Conservation (phyloP, 176 grass and related monocot genomes). For the Puccinellia tenuiflora region DNA sequence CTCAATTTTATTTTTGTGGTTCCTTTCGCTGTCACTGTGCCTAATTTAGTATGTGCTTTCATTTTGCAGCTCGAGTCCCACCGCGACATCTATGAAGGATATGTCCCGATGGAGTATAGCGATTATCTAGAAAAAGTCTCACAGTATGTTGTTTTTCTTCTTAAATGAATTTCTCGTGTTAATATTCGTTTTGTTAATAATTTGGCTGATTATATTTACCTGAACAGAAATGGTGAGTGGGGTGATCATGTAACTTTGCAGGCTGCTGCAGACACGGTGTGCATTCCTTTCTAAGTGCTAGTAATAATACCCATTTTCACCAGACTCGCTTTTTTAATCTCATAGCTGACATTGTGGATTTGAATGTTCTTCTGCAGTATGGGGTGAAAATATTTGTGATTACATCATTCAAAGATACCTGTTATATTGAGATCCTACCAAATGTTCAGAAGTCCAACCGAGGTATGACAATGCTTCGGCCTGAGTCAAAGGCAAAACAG, state of each 20-base stretch:
- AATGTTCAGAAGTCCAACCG: slow-evolving; percentile 54
- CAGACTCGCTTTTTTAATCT: not conserved
- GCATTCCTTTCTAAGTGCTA: not conserved
- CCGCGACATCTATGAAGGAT: slow-evolving; percentile 56
- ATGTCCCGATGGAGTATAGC: slow-evolving; percentile 58
- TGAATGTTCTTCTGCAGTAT: slow-evolving; percentile 45
- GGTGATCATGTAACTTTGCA: slow-evolving; percentile 71
- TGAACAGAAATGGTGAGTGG: slow-evolving; percentile 49
- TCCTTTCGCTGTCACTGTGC: not conserved
- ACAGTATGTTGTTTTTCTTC: slow-evolving; percentile 31
- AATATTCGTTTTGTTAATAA: not conserved
- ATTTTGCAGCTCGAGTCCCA: slow-evolving; percentile 47
- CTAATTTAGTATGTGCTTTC: slow-evolving; percentile 1
- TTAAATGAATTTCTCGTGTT: not conserved
- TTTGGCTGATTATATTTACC: not conserved
- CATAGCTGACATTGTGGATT: not conserved
- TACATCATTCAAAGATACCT: slow-evolving; percentile 76
- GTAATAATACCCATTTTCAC: not conserved
- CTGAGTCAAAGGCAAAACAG: not conserved
- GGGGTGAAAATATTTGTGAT: slow-evolving; percentile 82
- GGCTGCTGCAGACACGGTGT: slow-evolving; percentile 54
- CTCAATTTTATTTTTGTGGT: not conserved
- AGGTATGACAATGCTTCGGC: slow-evolving; percentile 25
- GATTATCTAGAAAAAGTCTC: slow-evolving; percentile 61
- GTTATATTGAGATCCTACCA: slow-evolving; percentile 69